Evolutionary conservation across 352 stramenopile genomes (phyloP).

Genomic region (Pythium oligandrum): DNA sequence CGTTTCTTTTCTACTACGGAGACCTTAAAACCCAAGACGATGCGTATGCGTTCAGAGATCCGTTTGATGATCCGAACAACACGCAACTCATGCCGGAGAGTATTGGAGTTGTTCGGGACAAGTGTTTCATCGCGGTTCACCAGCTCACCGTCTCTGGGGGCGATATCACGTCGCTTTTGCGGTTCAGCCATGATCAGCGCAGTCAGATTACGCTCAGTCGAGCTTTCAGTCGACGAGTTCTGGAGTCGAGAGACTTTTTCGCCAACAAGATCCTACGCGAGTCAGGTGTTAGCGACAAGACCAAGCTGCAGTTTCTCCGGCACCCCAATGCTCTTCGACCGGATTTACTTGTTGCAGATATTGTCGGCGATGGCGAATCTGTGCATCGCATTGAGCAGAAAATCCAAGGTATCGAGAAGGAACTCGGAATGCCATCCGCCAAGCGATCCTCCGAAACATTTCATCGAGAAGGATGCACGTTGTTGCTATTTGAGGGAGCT

Average conservation of each 20-base stretch:
- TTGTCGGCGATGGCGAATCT: slow-evolving; percentile 51
- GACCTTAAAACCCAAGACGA: slow-evolving; percentile 34
- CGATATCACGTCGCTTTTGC: slow-evolving; percentile 53
- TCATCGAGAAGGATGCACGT: slow-evolving; percentile 52
- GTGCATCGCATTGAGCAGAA: slow-evolving; percentile 61
- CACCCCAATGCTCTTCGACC: slow-evolving; percentile 64
- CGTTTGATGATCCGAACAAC: slow-evolving; percentile 58
- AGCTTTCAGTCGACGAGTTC: slow-evolving; percentile 56
- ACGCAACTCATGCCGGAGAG: slow-evolving; percentile 42
- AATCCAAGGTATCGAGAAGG: slow-evolving; percentile 56
- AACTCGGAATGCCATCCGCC: slow-evolving; percentile 46
- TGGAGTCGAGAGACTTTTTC: slow-evolving; percentile 56
- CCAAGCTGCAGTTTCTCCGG: slow-evolving; percentile 17
- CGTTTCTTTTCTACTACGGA: slow-evolving; percentile 56
- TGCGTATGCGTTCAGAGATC: slow-evolving; percentile 56
- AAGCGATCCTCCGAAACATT: slow-evolving; percentile 40
- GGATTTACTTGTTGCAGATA: slow-evolving; percentile 70
- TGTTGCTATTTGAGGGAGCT: slow-evolving; percentile 75
- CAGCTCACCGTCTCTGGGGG: slow-evolving; percentile 56
- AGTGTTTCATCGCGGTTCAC: slow-evolving; percentile 63
- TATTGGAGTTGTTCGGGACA: slow-evolving; percentile 44
- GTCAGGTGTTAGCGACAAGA: slow-evolving; percentile 19
- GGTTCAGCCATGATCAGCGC: slow-evolving; percentile 39
- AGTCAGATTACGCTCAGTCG: slow-evolving; percentile 70
- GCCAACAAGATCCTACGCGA: slow-evolving; percentile 58